Evolutionary conservation across 176 grass and related monocot species (phyloP).

Genomic region (Carex myosuroides): DNA sequence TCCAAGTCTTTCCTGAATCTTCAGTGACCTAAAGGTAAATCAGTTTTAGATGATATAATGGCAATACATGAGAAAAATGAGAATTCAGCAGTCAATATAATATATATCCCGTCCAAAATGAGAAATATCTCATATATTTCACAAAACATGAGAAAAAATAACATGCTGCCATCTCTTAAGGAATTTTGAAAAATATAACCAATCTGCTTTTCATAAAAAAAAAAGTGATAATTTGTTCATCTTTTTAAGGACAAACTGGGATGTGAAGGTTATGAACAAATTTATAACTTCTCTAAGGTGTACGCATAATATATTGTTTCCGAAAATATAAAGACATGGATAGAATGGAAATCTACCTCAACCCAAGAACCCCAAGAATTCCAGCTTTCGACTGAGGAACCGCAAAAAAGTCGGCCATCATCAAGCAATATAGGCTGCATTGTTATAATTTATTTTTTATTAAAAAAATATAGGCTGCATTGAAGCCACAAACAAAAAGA

Average conservation of each 20-base stretch:
- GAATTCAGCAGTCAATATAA: not conserved
- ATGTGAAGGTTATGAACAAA: not conserved
- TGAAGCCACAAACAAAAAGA: not conserved
- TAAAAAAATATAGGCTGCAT: not conserved
- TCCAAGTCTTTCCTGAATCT: conserved; percentile 66
- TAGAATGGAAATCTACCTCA: conserved; percentile 41
- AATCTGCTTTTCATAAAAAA: not conserved
- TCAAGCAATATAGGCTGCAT: conserved; percentile 80
- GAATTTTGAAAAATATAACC: not conserved
- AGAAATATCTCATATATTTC: not conserved
- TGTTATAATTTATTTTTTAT: not conserved
- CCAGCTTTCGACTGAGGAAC: conserved; percentile 98
- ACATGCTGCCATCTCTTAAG: not conserved
- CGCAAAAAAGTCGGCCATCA: conserved; percentile 68
- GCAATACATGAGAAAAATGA: not conserved
- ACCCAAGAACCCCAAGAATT: conserved; percentile 99
- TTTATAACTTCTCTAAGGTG: not conserved
- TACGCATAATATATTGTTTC: not conserved
- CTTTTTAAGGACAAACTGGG: not conserved
- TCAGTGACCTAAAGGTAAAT: conserved; percentile 51
- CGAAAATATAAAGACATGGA: not conserved
- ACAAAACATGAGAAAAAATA: not conserved
- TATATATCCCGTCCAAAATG: not conserved
- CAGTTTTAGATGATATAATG: not conserved
- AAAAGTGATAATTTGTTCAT: not conserved